phyloP scores from a whole-genome alignment of 306 rosid species.

The Gleditsia sinensis region DNA sequence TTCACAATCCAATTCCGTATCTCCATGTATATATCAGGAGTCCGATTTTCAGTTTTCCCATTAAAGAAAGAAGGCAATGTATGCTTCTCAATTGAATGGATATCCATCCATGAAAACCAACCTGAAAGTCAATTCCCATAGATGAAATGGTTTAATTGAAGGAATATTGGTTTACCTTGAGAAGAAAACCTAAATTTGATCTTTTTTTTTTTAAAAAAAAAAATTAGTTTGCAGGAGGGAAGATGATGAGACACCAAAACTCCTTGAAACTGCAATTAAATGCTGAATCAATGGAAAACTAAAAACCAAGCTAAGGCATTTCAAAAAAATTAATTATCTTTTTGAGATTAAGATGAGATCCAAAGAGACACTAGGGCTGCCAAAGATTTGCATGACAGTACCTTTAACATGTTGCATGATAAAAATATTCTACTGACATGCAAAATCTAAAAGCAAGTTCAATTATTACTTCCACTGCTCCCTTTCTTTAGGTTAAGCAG shows the following conservation, averaged over 20 bases:
- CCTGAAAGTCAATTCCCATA: conserved; percentile 55
- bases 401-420: neutral
- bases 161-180: neutral
- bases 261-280: neutral
- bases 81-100: conserved; percentile 76
- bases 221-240: too few species aligned
- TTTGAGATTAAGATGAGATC: neutral
- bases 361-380: neutral
- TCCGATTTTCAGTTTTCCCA: conserved; percentile 62
- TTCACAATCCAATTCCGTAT: conserved; percentile 81
- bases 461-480: neutral
- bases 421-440: conserved; percentile 13
- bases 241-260: too few species aligned
- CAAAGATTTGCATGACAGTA: conserved; percentile 17
- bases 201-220: too few species aligned
- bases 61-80: conserved; percentile 74
- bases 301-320: neutral
- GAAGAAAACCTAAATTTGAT: conserved; percentile 4
- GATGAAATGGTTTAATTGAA: conserved; percentile 21
- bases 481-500: neutral
- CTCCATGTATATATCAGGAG: conserved; percentile 68
- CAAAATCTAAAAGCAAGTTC: neutral
- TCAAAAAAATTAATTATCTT: neutral
- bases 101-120: conserved; percentile 83
- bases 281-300: conserved; percentile 2